Evolutionary conservation across 1,284 basidiomycete genomes (phyloP), one percentile per base, ranked within the genome.

Genomic region (Hemileia vastatrix): DNA sequence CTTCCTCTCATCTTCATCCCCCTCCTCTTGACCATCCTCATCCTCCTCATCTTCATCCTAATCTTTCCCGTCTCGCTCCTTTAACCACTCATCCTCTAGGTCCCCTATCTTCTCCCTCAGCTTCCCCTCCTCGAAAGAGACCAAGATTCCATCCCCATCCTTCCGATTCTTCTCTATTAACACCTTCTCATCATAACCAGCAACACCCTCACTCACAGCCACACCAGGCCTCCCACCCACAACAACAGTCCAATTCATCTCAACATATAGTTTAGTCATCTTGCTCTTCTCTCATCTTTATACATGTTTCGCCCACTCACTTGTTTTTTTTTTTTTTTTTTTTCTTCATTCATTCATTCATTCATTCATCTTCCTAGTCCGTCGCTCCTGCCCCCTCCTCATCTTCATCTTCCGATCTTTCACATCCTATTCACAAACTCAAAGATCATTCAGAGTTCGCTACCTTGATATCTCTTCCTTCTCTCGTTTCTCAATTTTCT

Each of bases 401-500:
- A 33, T 23, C 21, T n/a, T n/a, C 21, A 13, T 31, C 21, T 18
- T 11, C 15, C 52, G 11, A 19, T 23, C 50, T 31, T 77, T 91
- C 32, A 84, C 86, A 15, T 50, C 61, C 61, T 32, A 32, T 58
- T 24, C 44, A 50, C 31, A n/a, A 24, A 11, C 21, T 51, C 19
- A 60, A 60, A 23, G 49, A 49, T 47, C 58, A 60, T 24, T 44
- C 40, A 21, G 58, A 36, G 33, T 51, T 60, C 8, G 33, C 58
- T 19, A 85, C 87, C 0, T 82, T 92, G 48, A 77, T 91, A 63
- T 84, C 89, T 0, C 80, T 92, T 4, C 88, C 88, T 4, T 82
- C 84, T 4, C 79, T 92, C 49, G 80, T 90, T 15, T 77, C 81
- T 4, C 86, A 89, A 68, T 92, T 88, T 76, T 81, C 82, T 24